A percentile compares a stretch with the other conserved stretches of the same genome.
phyloP scores from a whole-genome alignment of 2,329 filamentous ascomycete genomes.

The Alternaria viburni region DNA sequence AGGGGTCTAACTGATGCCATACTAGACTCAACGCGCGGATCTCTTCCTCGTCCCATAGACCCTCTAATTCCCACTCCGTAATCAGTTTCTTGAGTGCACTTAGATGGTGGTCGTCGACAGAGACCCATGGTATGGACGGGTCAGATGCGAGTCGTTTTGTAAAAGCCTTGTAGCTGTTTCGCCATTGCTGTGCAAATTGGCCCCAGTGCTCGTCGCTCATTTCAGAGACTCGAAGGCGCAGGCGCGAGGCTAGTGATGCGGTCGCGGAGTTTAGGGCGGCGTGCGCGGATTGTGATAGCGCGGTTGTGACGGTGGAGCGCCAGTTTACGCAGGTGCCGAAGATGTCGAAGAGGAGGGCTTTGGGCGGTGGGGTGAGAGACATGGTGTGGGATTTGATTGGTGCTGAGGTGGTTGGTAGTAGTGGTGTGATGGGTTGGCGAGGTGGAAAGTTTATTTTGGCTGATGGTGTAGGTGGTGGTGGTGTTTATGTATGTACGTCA shows the following conservation, averaged over 20 bases:
- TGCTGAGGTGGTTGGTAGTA: not conserved
- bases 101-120: slow-evolving; percentile 74
- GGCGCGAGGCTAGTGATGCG: slow-evolving; percentile 53
- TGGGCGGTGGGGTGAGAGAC: slow-evolving; percentile 45
- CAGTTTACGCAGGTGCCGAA: slow-evolving; percentile 84
- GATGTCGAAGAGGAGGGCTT: slow-evolving; percentile 74
- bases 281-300: slow-evolving; percentile 61
- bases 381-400: slow-evolving; percentile 23
- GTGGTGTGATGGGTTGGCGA: not conserved
- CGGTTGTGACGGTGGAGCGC: slow-evolving; percentile 69
- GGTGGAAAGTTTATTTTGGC: not conserved
- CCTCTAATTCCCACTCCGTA: slow-evolving; percentile 60
- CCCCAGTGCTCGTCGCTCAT: slow-evolving; percentile 67
- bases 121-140: slow-evolving; percentile 61
- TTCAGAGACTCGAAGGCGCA: slow-evolving; percentile 57
- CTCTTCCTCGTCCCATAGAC: slow-evolving; percentile 60
- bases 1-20: slow-evolving; percentile 77
- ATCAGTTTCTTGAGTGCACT: slow-evolving; percentile 68
- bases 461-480: not conserved
- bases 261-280: slow-evolving; percentile 56
- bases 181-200: slow-evolving; percentile 73
- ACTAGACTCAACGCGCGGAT: slow-evolving; percentile 58
- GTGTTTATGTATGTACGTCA: not conserved
- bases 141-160: slow-evolving; percentile 60
- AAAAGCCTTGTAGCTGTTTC: slow-evolving; percentile 67